Evolutionary conservation across 2,329 filamentous ascomycete genomes (phyloP).

Genomic region (Exophiala sp.): DNA sequence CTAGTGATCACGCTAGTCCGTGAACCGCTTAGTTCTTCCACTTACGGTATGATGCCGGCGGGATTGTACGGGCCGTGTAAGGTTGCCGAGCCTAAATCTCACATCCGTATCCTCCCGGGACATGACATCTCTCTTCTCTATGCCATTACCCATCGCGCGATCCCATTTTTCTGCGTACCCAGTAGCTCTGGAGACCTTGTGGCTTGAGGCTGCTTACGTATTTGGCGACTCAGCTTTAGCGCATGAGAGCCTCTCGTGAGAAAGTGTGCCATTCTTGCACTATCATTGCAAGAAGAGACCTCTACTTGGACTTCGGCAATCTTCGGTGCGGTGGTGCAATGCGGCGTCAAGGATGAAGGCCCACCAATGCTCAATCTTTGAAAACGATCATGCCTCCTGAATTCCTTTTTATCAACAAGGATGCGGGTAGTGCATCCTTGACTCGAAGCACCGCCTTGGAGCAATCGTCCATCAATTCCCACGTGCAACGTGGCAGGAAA

Average conservation of each 20-base stretch:
- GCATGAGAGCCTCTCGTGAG: too few relatives aligned
- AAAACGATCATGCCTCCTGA: conserved; percentile 17
- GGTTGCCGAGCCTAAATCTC: background rate
- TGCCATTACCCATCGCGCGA: too few relatives aligned
- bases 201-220: too few relatives aligned
- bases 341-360: conserved; percentile 15
- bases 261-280: too few relatives aligned
- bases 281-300: too few relatives aligned
- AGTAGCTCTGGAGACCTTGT: too few relatives aligned
- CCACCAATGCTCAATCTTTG: conserved; percentile 4
- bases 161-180: too few relatives aligned
- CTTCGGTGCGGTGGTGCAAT: conserved; percentile 5
- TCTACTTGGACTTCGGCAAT: conserved; percentile 2
- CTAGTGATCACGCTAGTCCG: background rate
- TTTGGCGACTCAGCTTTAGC: too few relatives aligned
- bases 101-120: background rate
- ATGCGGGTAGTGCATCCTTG: conserved; percentile 19
- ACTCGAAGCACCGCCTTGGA: conserved; percentile 23
- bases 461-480: conserved; percentile 24
- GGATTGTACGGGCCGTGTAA: background rate
- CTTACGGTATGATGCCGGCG: background rate
- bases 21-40: background rate
- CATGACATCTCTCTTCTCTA: too few relatives aligned
- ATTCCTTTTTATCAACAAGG: conserved; percentile 28
- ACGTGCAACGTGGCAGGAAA: conserved; percentile 23